Base-by-base conservation (phyloP, 1,139 yeast genomes). In the Blastobotrys buckinghamii region DNA sequence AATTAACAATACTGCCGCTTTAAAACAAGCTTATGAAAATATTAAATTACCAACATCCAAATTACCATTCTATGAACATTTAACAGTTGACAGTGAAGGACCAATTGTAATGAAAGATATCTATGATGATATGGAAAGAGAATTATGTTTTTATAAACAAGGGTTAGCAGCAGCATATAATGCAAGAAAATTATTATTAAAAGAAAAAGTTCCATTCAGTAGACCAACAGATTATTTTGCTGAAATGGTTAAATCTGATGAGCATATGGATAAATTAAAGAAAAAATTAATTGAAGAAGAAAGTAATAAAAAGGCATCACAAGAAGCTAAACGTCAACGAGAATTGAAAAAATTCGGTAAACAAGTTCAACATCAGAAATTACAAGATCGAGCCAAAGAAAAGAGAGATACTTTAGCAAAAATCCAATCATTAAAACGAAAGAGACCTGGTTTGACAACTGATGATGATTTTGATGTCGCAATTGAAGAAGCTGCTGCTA, bases 171-270 rank as follows among this genome's bases (percentile, higher is more conserved):
- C 97, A 6, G 95, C 84, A 33, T 71, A 76, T 51, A 78, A 76
- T 60, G 96, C 88, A 34, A 82, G 92, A 63, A 70, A 76, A 45
- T 77, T 78, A 44, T 74, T 90, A 45, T 62, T 73, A 45, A 79
- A 79, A 65, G 75, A 82, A 58, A 82, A 83, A 63, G 81, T 89
- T 22, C 92, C 97, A 51, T 92, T 92, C 67, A 76, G 95, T 36
- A 81, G 99, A 67, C 99, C 99, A 27, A 72, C 80, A 61, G 99
- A 92, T 67, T 92, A 87, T 68, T 92, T 92, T 71, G 99, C 99
- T 10, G 99, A 92, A 70, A 92, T 92, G 99, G 87, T 89, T 55
- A 92, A 92, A 73, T 84, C 90, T 53, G 99, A 92, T 67, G 97
- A 89, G 67, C 99, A 92, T 68, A 92, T 92, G 99, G 97, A 89